A percentile compares a stretch with the other conserved stretches of the same genome.
Conservation (phyloP, 176 grass and related monocot genomes). For the Canna indica region DNA sequence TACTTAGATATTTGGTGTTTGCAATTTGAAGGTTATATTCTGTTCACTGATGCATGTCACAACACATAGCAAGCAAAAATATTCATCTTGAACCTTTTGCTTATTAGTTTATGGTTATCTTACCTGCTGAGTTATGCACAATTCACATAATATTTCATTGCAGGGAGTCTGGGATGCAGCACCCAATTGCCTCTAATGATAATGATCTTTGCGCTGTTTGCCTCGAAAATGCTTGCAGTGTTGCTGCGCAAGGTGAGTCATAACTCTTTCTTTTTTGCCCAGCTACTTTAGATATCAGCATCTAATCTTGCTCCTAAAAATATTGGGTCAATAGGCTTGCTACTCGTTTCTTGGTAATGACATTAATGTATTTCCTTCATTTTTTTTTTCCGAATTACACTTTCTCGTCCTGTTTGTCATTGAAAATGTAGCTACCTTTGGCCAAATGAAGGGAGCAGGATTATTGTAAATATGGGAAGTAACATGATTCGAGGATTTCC, state of each 20-base stretch:
- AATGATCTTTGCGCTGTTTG: constrained; percentile 83
- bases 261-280: too few relatives aligned
- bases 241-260: constrained; percentile 75
- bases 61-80: not conserved
- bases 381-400: not conserved
- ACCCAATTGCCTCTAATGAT: constrained; percentile 42
- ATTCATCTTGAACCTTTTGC: not conserved
- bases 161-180: constrained; percentile 79
- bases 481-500: not conserved
- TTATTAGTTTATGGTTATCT: not conserved
- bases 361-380: not conserved
- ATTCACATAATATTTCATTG: constrained; percentile 21
- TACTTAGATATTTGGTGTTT: not conserved
- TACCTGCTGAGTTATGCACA: not conserved
- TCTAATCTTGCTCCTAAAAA: not conserved
- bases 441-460: not conserved
- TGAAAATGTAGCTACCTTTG: too few relatives aligned
- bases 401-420: too few relatives aligned
- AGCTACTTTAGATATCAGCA: not conserved
- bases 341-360: not conserved
- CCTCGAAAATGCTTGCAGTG: constrained; percentile 71
- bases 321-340: not conserved
- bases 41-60: not conserved
- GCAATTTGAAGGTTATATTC: not conserved
- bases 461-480: not conserved